phyloP scores from a whole-genome alignment of 352 stramenopile genomes.

The Saprolegnia parasitica region DNA sequence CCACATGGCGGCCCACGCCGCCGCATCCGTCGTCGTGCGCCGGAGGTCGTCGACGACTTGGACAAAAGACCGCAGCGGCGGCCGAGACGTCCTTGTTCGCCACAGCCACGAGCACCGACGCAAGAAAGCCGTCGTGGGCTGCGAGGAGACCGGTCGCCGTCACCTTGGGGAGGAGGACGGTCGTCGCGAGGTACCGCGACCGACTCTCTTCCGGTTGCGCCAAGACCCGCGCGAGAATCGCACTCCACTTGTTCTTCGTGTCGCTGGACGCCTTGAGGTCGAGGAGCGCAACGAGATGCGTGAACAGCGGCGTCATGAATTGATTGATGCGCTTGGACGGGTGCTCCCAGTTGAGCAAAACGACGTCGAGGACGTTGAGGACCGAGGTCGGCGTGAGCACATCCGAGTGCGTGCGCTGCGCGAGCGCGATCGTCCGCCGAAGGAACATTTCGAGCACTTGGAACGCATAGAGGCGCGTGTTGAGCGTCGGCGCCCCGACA shows the following conservation, averaged over 20 bases:
- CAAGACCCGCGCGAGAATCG: conserved; percentile 46
- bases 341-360: conserved; percentile 82
- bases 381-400: conserved; percentile 39
- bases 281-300: conserved; percentile 63
- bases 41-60: conserved; percentile 52
- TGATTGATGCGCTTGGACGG: conserved; percentile 82
- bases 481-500: conserved; percentile 48
- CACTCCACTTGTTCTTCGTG: conserved; percentile 35
- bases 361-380: conserved; percentile 43
- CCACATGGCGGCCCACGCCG: conserved; percentile 46
- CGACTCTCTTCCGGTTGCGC: conserved; percentile 56
- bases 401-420: conserved; percentile 31
- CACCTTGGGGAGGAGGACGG: conserved; percentile 44
- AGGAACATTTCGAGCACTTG: conserved; percentile 76
- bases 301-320: conserved; percentile 80
- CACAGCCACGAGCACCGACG: conserved; percentile 52
- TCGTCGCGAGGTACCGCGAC: conserved; percentile 61
- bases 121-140: conserved; percentile 46
- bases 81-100: conserved; percentile 69
- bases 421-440: conserved; percentile 48
- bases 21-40: conserved; percentile 25
- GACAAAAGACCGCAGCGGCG: conserved; percentile 65
- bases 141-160: conserved; percentile 35
- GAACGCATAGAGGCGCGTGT: conserved; percentile 70
- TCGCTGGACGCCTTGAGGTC: conserved; percentile 23